Percentiles rank a stretch among this genome's conserved stretches.
phyloP scores from a whole-genome alignment of 345 rosid species.

The Hibiscus tridactylites region DNA sequence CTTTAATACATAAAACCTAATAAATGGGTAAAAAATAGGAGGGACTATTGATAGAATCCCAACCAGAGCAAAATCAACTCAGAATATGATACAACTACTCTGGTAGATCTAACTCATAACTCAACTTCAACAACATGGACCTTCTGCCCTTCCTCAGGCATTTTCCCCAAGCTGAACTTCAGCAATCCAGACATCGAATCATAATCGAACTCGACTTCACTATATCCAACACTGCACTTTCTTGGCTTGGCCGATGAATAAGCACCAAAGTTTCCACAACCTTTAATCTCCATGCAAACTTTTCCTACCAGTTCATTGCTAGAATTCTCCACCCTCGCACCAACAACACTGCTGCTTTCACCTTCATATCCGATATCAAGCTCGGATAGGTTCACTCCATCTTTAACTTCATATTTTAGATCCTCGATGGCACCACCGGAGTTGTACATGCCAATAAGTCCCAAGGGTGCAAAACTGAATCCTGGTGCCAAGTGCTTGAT shows the following conservation, averaged over 20 bases:
- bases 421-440: slow-evolving; percentile 79
- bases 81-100: neutral
- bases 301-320: slow-evolving; percentile 37
- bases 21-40: slow-evolving; percentile 3
- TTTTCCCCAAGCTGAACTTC: slow-evolving; percentile 28
- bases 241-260: slow-evolving; percentile 66
- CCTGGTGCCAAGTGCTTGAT: slow-evolving; percentile 42
- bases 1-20: neutral
- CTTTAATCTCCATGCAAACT: slow-evolving; percentile 51
- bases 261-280: slow-evolving; percentile 74
- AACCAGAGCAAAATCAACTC: neutral
- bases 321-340: slow-evolving; percentile 18
- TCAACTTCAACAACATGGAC: slow-evolving; percentile 43
- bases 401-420: slow-evolving; percentile 41
- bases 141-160: slow-evolving; percentile 41
- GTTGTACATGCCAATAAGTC: slow-evolving; percentile 77
- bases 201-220: slow-evolving; percentile 40
- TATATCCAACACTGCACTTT: slow-evolving; percentile 47
- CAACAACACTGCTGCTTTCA: neutral
- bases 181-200: slow-evolving; percentile 44
- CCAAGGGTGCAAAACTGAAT: slow-evolving; percentile 65
- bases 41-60: neutral
- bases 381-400: slow-evolving; percentile 13
- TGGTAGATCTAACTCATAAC: slow-evolving; percentile 10
- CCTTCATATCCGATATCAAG: slow-evolving; percentile 16